Evolutionary conservation across 805 yeast species (phyloP).

Genomic region (Nematodospora valgi): DNA sequence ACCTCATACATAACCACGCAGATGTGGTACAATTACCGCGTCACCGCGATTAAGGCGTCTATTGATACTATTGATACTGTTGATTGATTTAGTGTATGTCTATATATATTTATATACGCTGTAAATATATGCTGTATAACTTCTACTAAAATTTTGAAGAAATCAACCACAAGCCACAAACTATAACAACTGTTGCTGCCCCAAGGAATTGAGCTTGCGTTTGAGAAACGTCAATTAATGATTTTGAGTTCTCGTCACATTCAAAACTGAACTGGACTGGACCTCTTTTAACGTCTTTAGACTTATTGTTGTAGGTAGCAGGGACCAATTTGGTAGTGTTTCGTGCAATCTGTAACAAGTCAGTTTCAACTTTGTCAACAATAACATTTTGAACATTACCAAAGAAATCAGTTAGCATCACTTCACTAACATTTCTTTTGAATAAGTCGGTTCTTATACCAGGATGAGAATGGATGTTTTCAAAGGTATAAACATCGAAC

Average conservation of each 20-base stretch:
- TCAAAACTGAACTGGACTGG: slow-evolving; percentile 9
- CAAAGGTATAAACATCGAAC: slow-evolving; percentile 80
- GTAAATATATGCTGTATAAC: no score
- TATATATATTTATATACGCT: no score
- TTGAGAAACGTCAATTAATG: slow-evolving; percentile 11
- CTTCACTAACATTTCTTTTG: slow-evolving; percentile 61
- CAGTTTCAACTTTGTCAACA: slow-evolving; percentile 54
- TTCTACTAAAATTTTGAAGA: slow-evolving; percentile 13
- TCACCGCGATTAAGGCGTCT: no score
- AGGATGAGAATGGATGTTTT: slow-evolving; percentile 83
- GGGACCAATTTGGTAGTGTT: slow-evolving; percentile 4
- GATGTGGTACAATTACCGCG: no score
- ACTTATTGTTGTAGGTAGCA: background rate
- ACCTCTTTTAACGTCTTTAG: background rate
- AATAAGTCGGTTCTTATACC: slow-evolving; percentile 88
- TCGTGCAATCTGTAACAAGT: no score
- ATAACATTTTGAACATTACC: slow-evolving; percentile 85
- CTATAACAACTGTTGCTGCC: slow-evolving; percentile 13
- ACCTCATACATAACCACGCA: no score
- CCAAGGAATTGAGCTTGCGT: slow-evolving; percentile 15
- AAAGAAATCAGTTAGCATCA: slow-evolving; percentile 85
- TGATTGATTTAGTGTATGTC: no score
- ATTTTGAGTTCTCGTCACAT: slow-evolving; percentile 7
- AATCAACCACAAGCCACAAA: slow-evolving; percentile 21
- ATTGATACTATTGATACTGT: no score